phyloP scores from a whole-genome alignment of 2,329 filamentous ascomycete genomes.

The Penicillium hordei region DNA sequence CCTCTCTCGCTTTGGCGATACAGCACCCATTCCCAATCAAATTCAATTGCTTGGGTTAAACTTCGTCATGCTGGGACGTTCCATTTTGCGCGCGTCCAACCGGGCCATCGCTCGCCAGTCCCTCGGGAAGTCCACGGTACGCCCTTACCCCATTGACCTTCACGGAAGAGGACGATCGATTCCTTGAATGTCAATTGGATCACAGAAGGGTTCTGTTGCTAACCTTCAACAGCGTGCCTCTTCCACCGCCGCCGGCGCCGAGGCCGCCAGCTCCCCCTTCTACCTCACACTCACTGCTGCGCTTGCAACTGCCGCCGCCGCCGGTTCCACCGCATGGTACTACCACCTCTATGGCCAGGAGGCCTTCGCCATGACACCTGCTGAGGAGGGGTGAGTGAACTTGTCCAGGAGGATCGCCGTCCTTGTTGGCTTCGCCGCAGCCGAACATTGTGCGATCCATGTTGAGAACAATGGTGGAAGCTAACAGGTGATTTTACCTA shows the following conservation, averaged over 20 bases:
- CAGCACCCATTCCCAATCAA: slow-evolving; percentile 30
- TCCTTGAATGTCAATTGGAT: slow-evolving; percentile 22
- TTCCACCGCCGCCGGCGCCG: slow-evolving; percentile 67
- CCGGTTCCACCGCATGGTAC: slow-evolving; percentile 94
- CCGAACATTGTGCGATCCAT: slow-evolving; percentile 28
- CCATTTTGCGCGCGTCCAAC: slow-evolving; percentile 83
- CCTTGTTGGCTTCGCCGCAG: slow-evolving; percentile 19
- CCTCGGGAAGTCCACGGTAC: slow-evolving; percentile 74
- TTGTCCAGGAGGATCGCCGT: slow-evolving; percentile 17
- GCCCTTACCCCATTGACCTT: slow-evolving; percentile 47
- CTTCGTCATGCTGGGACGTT: slow-evolving; percentile 82
- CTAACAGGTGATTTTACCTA: slow-evolving; percentile 46
- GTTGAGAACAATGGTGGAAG: slow-evolving; percentile 14
- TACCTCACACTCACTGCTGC: slow-evolving; percentile 83
- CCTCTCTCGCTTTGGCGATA: slow-evolving; percentile 34
- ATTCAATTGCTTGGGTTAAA: slow-evolving; percentile 36
- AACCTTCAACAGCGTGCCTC: slow-evolving; percentile 60
- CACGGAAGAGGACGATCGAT: slow-evolving; percentile 31
- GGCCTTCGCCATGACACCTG: slow-evolving; percentile 84
- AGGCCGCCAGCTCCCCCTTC: slow-evolving; percentile 71
- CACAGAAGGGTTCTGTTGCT: slow-evolving; percentile 35
- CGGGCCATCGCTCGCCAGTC: slow-evolving; percentile 75
- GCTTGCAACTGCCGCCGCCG: slow-evolving; percentile 80
- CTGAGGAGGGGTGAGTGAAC: slow-evolving; percentile 91
- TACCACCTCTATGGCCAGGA: slow-evolving; percentile 92